Percentiles rank a stretch among this genome's conserved stretches.
Evolutionary conservation across 805 yeast genomes (phyloP).

Genomic region (Candida maltosa): DNA sequence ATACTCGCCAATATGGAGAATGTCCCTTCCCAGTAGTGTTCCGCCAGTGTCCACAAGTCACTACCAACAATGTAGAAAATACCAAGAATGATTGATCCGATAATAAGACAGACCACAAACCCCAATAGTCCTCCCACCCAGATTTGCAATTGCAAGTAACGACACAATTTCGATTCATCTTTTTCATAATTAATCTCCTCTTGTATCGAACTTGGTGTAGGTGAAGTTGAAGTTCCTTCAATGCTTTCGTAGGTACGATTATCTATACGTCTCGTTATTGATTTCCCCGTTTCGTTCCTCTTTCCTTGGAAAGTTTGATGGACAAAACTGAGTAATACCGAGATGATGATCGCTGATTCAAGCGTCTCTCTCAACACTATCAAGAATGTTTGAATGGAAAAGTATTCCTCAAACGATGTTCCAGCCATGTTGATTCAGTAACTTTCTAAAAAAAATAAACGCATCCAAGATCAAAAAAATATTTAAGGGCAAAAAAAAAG

Average conservation of each 20-base stretch:
- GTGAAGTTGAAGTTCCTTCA: constrained; percentile 1
- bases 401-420: constrained; percentile 32
- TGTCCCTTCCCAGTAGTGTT: constrained; percentile 47
- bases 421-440: constrained; percentile 3
- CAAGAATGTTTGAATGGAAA: constrained; percentile 72
- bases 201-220: not conserved
- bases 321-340: constrained; percentile 68
- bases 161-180: constrained; percentile 6
- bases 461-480: too few relatives aligned
- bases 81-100: constrained; percentile 37
- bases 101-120: constrained; percentile 32
- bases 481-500: too few relatives aligned
- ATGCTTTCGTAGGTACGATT: constrained; percentile 4
- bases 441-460: not conserved
- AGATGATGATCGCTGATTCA: constrained; percentile 73
- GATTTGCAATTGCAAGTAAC: constrained; percentile 33
- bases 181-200: not conserved
- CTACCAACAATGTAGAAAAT: constrained; percentile 40
- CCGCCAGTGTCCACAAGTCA: constrained; percentile 44
- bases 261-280: not conserved
- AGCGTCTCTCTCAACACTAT: constrained; percentile 71
- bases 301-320: constrained; percentile 45
- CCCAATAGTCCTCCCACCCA: constrained; percentile 46
- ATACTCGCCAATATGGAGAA: constrained; percentile 43
- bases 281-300: constrained; percentile 2